Evolutionary conservation across 768 basidiomycete species (phyloP), one percentile per base, ranked within the genome.

Genomic region (Ephemerocybe angulata): DNA sequence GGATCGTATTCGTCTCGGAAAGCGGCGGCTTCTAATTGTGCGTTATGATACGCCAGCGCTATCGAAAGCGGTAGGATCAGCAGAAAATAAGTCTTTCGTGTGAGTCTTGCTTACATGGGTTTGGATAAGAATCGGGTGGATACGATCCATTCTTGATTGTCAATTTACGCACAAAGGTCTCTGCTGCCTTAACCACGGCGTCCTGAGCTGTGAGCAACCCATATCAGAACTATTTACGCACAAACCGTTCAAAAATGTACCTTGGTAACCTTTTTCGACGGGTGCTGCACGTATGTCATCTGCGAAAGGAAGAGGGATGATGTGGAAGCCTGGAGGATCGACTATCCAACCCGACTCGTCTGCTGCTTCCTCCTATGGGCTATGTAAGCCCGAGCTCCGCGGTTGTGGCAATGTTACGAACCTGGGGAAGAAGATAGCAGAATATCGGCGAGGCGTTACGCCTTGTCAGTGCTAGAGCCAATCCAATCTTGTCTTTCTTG

Each of bases 261-360:
- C 87, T 76, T 79, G 77, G 60, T 78, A 74, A 6, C 77, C 85
- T 52, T 82, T 76, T 19, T 85, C 81, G 11, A 93, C 70, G 2
- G 88, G 86, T 5, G 89, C 88, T 19, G 78, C 76, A 46, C 97
- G 84, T 47, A 98, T 88, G 62, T 99, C 97, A 65, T 99, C 97
- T 3, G 90, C 88, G 66, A 90, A 99, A 0, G 96, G 95, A n/a
- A 98, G 68, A 15, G 88, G 88, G 55, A 98, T 87, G 49, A 98
- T 76, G 68, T 98, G 94, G 63, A 98, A 89, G 4, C 97, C 97
- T 1, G 90, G 84, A 30, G 97, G 92, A 38, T 89, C 86, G 50
- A 82, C 84, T 25, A 29, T 29, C 76, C 84, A 88, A 6, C 90
- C 91, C 10, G 78, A 80, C 29, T 85, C 83, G 62, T 87, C 85